Evolutionary conservation across 75 land plant genomes (phyloP).

Genomic region (Larix kaempferi): DNA sequence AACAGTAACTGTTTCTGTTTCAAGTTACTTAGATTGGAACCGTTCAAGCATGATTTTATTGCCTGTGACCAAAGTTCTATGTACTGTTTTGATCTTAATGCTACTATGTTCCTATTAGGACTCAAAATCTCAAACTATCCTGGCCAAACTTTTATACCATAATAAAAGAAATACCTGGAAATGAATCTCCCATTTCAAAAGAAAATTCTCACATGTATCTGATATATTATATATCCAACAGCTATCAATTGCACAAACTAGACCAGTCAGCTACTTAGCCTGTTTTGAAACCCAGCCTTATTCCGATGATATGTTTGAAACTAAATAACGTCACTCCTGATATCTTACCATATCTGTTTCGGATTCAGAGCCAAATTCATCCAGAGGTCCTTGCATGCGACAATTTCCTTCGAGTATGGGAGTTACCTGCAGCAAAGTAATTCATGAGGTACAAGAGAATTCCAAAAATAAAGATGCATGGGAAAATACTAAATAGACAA

Average conservation of each 20-base stretch:
- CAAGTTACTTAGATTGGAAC: too few species aligned
- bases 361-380: conserved; percentile 17
- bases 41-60: too few species aligned
- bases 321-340: background rate
- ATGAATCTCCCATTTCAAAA: too few species aligned
- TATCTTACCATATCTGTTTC: conserved; percentile 27
- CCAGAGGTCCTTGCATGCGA: conserved; percentile 41
- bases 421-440: conserved; percentile 26
- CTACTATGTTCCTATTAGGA: too few species aligned
- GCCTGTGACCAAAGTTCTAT: too few species aligned
- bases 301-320: background rate
- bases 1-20: too few species aligned
- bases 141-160: too few species aligned
- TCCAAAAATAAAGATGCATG: background rate
- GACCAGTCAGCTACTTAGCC: background rate
- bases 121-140: too few species aligned
- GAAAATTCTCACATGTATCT: too few species aligned
- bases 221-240: background rate
- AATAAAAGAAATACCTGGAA: too few species aligned
- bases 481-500: background rate
- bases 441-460: background rate
- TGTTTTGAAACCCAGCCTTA: background rate
- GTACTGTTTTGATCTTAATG: too few species aligned
- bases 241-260: background rate
- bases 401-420: conserved; percentile 35